Evolutionary conservation across 441 rosid species (phyloP), one percentile per base, ranked within the genome.

Genomic region (Populus hybrid): DNA sequence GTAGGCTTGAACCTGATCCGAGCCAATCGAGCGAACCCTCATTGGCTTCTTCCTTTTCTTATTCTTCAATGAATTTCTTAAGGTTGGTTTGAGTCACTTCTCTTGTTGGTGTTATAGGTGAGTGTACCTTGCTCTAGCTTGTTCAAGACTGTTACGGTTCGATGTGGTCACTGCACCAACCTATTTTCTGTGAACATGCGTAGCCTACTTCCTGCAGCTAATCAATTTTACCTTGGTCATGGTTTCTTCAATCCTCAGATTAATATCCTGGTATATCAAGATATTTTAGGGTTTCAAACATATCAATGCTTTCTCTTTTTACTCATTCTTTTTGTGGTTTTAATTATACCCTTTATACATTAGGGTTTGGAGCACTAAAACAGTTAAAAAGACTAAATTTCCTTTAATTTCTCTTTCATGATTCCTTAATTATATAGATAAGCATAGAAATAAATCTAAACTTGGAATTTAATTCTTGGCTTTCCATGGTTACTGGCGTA

Each of bases 151-250:
- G 98, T 94, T 20, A 89, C 97, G 9, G 95, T 95, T 74, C 93
- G 99, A 82, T 95, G 98, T 77, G 99, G 98, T 73, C 97, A 93
- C 89, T 95, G 99, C 88, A 88, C 92, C 87, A 93, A 89, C 74
- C 95, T 95, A 68, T 82, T 93, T 74, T 87, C 95, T 1, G 97
- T 87, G 74, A 92, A 84, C 86, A 92, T 86, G 93, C 87, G 92
- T 24, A 77, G 88, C 76, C 82, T 83, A 26, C 87, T 91, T 66
- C 92, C 97, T 38, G 77, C 96, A 4, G 77, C 97, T 24, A 93
- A 93, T 81, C 97, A 93, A 88, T 87, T 90, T 77, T 94, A 93
- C 68, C 85, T 87, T 9, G 89, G 94, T 18, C 94, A 90, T 74
- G 65, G 90, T 74, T 90, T 88, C 92, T 92, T 83, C 73, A 83